Evolutionary conservation across 163 green algal species (phyloP).

Genomic region (Chlamydomonas reinhardtii): DNA sequence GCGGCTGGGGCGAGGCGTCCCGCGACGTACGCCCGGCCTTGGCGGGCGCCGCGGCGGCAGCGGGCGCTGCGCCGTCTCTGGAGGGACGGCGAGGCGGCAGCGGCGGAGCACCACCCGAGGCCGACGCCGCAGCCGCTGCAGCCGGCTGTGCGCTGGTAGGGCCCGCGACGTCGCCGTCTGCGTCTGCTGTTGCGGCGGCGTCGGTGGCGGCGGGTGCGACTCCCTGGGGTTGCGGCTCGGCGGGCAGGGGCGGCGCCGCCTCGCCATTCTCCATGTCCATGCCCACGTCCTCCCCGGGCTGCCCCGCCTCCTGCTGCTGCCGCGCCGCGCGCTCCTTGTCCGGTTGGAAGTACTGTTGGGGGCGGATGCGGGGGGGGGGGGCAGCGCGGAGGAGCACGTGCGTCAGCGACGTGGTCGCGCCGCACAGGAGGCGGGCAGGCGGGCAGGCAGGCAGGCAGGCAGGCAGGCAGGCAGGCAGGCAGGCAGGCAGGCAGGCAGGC

Average conservation of each 20-base stretch:
- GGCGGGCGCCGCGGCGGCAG: not conserved
- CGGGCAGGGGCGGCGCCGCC: not conserved
- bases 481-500: too few relatives aligned
- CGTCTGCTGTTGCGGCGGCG: not conserved
- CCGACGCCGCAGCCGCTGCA: not conserved
- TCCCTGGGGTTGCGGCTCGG: not conserved
- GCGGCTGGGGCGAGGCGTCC: not conserved
- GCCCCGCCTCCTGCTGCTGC: not conserved
- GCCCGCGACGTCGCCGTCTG: too few relatives aligned
- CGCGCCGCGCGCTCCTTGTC: not conserved
- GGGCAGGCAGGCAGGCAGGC: too few relatives aligned
- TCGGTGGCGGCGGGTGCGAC: not conserved
- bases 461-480: too few relatives aligned
- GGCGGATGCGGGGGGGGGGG: too few relatives aligned
- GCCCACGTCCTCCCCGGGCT: not conserved
- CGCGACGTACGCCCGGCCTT: not conserved
- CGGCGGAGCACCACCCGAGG: not conserved
- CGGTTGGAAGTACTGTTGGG: conserved; percentile 11
- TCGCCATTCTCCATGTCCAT: not conserved
- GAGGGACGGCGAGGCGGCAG: not conserved
- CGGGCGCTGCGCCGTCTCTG: too few relatives aligned
- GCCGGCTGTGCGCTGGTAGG: too few relatives aligned
- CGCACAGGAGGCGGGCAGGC: too few relatives aligned
- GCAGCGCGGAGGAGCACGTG: too few relatives aligned
- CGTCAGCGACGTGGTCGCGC: too few relatives aligned